Conservation (phyloP, 1,284 basidiomycete species). For the Rhodotorula sp. region DNA sequence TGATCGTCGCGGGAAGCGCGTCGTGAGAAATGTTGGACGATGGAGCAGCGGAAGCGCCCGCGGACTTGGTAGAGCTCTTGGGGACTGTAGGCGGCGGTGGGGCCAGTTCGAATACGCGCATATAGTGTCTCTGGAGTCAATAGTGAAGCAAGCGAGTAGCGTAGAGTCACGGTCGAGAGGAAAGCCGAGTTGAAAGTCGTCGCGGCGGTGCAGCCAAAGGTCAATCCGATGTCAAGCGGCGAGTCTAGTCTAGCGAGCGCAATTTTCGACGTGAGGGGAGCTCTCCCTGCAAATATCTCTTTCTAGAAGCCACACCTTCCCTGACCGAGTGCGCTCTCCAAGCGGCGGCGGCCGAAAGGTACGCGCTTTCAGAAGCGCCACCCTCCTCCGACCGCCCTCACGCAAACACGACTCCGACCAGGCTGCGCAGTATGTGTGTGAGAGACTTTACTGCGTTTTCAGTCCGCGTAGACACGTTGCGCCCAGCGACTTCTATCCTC, state of each 20-base stretch:
- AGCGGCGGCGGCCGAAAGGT: too few relatives aligned
- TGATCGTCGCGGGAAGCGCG: not conserved
- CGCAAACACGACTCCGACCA: not conserved
- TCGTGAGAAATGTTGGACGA: conserved; percentile 2
- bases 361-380: too few relatives aligned
- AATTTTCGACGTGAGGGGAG: not conserved
- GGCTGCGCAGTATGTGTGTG: not conserved
- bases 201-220: not conserved
- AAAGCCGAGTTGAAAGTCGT: not conserved
- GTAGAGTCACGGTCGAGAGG: not conserved
- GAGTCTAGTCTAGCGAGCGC: too few relatives aligned
- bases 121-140: not conserved
- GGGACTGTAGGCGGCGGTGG: not conserved
- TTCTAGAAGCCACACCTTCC: too few relatives aligned
- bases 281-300: too few relatives aligned
- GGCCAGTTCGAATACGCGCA: conserved; percentile 19
- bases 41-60: not conserved
- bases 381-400: too few relatives aligned
- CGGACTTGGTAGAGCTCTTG: not conserved
- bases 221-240: not conserved
- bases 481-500: not conserved
- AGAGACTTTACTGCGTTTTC: conserved; percentile 5
- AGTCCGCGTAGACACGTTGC: not conserved
- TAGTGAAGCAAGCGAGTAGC: not conserved
- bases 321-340: too few relatives aligned